phyloP scores from a whole-genome alignment of 345 rosid genomes.

The Lumnitzera racemosa region DNA sequence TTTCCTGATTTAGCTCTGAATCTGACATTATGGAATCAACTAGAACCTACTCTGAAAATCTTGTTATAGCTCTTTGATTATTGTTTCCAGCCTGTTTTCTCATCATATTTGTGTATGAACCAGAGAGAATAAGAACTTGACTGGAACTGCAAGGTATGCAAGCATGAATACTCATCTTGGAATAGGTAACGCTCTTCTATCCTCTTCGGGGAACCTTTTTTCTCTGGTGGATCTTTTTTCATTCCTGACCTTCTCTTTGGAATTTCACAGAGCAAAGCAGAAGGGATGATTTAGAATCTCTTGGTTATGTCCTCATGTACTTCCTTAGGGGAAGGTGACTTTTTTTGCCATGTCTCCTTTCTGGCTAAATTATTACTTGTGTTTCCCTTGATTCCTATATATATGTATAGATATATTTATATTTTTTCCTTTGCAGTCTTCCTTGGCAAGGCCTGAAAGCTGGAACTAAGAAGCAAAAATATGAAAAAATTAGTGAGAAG shows the following conservation, averaged over 20 bases:
- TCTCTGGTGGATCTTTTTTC: neutral
- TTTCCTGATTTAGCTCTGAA: too few species aligned
- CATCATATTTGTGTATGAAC: conserved; percentile 1
- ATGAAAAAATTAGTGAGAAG: conserved; percentile 95
- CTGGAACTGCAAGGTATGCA: conserved; percentile 99
- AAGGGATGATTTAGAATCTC: conserved; percentile 96
- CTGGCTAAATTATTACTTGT: conserved; percentile 10
- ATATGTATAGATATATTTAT: neutral
- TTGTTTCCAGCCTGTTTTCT: neutral
- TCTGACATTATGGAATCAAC: too few species aligned
- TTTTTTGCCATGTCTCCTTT: neutral
- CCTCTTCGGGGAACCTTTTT: too few species aligned
- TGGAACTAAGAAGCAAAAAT: conserved; percentile 95
- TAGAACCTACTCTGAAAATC: too few species aligned
- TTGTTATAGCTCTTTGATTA: neutral
- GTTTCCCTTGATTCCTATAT: conserved; percentile 2
- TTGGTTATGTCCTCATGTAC: conserved; percentile 95
- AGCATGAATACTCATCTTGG: conserved; percentile 99
- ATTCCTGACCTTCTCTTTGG: conserved; percentile 2
- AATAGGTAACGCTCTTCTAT: conserved; percentile 43
- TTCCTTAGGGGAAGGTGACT: conserved; percentile 92
- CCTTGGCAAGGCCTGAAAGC: conserved; percentile 99
- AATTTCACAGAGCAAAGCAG: conserved; percentile 80
- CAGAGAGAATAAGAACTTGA: conserved; percentile 92
- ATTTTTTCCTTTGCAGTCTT: conserved; percentile 41